Percentiles rank a stretch among this genome's conserved stretches.
phyloP scores from a whole-genome alignment of 2,329 filamentous ascomycete species.

The Aspergillus sp. region DNA sequence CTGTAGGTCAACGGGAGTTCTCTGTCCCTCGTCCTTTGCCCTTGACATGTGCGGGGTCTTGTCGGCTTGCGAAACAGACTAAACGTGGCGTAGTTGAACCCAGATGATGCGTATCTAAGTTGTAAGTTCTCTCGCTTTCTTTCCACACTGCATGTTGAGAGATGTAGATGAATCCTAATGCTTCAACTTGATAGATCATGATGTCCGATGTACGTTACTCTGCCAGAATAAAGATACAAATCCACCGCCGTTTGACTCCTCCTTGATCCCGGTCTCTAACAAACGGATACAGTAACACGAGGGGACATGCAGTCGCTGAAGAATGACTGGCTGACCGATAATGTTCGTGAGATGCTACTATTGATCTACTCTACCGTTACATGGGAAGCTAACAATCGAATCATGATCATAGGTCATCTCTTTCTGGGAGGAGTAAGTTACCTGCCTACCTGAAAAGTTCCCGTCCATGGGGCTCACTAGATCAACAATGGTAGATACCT shows the following conservation, averaged over 20 bases:
- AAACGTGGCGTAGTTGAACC: conserved; percentile 45
- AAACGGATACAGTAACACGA: conserved; percentile 65
- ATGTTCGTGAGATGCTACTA: conserved; percentile 59
- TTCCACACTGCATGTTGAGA: background rate
- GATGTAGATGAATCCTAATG: conserved; percentile 13
- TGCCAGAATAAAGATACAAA: background rate
- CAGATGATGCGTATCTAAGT: conserved; percentile 69
- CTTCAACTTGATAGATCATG: conserved; percentile 54
- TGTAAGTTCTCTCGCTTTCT: conserved; percentile 55
- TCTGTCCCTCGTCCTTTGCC: background rate
- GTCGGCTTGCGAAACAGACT: conserved; percentile 22
- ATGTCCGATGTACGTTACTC: conserved; percentile 60
- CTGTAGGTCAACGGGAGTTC: conserved; percentile 28
- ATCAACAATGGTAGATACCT: conserved; percentile 60
- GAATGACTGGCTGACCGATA: conserved; percentile 95
- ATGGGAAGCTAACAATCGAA: conserved; percentile 25
- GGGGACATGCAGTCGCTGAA: conserved; percentile 87
- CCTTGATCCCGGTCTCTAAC: conserved; percentile 17
- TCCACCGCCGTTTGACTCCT: background rate
- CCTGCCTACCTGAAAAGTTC: background rate
- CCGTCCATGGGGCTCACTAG: conserved; percentile 12
- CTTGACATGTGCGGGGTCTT: background rate
- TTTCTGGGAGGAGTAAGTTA: conserved; percentile 89
- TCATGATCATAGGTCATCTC: conserved; percentile 70
- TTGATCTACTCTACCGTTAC: conserved; percentile 2